phyloP scores from a whole-genome alignment of 2,329 filamentous ascomycete species.

The Grosmannia clavigera region DNA sequence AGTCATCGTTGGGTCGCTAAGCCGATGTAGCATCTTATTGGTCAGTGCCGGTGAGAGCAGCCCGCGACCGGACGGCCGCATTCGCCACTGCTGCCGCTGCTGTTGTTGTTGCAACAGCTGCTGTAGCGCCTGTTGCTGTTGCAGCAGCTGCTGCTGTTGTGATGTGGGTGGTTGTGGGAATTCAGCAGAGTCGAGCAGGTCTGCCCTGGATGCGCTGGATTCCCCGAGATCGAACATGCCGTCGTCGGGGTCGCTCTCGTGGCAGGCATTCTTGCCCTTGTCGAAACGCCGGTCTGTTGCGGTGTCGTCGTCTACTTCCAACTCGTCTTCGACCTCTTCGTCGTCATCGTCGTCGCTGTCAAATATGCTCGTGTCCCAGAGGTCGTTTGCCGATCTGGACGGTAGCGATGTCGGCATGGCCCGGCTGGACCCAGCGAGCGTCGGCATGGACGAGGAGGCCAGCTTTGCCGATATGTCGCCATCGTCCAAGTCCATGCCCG shows the following conservation, averaged over 20 bases:
- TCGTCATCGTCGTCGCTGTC: slow-evolving; percentile 7
- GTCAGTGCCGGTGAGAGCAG: not conserved
- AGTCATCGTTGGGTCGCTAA: slow-evolving; percentile 8
- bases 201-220: not conserved
- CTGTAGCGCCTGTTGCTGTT: not conserved
- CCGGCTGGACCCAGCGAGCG: not conserved
- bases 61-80: not conserved
- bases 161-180: not conserved
- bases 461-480: not conserved
- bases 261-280: not conserved
- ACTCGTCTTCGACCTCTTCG: slow-evolving; percentile 1
- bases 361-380: slow-evolving; percentile 10
- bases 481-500: slow-evolving; percentile 6
- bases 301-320: not conserved
- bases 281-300: not conserved
- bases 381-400: not conserved
- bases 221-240: not conserved
- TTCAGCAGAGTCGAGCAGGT: not conserved
- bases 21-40: not conserved
- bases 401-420: not conserved
- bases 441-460: not conserved
- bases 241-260: not conserved
- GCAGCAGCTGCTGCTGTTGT: not conserved
- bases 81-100: not conserved
- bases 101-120: not conserved